phyloP scores from a whole-genome alignment of 176 grass and related monocot species.

The Poa annua region DNA sequence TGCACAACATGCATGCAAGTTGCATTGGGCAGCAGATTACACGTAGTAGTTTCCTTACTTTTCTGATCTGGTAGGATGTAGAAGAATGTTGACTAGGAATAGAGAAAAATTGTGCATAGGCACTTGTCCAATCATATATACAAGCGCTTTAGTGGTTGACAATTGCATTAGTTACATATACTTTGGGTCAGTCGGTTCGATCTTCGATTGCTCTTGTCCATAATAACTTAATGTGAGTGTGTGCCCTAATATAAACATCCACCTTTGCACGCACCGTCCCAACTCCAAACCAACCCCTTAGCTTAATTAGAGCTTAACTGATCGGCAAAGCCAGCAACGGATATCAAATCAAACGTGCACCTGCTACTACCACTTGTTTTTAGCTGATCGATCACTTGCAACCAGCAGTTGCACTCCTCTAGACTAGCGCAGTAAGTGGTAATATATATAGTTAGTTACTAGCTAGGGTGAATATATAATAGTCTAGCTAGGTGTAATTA shows the following conservation, averaged over 20 bases:
- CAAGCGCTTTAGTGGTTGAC: conserved; percentile 80
- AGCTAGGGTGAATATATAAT: neutral
- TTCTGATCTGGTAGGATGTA: neutral
- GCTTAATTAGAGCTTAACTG: neutral
- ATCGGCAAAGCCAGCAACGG: neutral
- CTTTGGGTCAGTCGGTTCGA: conserved; percentile 48
- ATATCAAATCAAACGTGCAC: conserved; percentile 13
- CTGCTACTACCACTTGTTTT: neutral
- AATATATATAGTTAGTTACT: neutral
- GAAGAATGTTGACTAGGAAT: neutral
- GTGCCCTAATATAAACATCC: conserved; percentile 6
- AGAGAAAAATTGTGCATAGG: conserved; percentile 11
- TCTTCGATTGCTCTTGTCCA: conserved; percentile 31
- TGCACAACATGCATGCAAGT: neutral
- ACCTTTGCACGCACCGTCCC: conserved; percentile 17
- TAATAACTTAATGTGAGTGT: neutral
- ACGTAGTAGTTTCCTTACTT: neutral
- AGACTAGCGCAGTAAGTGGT: neutral
- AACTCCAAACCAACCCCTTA: conserved; percentile 20
- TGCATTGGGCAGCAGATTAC: neutral
- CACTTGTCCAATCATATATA: conserved; percentile 32
- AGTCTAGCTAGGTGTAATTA: neutral
- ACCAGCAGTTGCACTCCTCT: neutral
- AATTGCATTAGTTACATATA: conserved; percentile 55
- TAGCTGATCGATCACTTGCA: neutral